Evolutionary conservation across 352 stramenopile genomes (phyloP).

Genomic region (Globisporangium polare): DNA sequence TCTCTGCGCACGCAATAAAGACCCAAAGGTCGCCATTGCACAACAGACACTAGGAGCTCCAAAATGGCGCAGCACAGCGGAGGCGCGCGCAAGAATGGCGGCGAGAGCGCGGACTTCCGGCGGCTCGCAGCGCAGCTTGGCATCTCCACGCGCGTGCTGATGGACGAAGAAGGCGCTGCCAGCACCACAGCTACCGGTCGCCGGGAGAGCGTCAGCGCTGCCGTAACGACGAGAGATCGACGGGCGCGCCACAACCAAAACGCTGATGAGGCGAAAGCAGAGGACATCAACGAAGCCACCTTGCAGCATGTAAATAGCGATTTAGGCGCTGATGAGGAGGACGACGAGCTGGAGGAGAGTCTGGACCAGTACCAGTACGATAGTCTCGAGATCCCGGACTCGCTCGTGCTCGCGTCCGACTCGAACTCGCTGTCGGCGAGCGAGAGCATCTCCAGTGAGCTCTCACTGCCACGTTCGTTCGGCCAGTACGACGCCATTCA

Average conservation of each 20-base stretch:
- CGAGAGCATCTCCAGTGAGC: constrained; percentile 66
- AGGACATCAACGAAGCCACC: constrained; percentile 19
- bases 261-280: constrained; percentile 19
- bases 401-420: constrained; percentile 32
- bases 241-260: constrained; percentile 18
- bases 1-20: not conserved
- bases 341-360: constrained; percentile 22
- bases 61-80: constrained; percentile 7
- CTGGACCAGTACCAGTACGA: constrained; percentile 13
- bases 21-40: constrained; percentile 8
- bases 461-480: constrained; percentile 68
- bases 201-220: not conserved
- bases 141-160: constrained; percentile 39
- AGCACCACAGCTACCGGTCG: not conserved
- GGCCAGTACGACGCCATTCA: constrained; percentile 42
- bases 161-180: constrained; percentile 6
- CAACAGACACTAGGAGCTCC: not conserved
- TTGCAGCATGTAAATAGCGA: too few relatives aligned
- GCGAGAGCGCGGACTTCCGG: constrained; percentile 31
- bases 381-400: constrained; percentile 15
- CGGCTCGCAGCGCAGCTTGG: constrained; percentile 52
- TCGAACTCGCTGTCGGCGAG: constrained; percentile 46
- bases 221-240: not conserved
- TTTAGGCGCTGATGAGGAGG: constrained; percentile 21
- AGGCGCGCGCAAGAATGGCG: not conserved